Conservation (phyloP, 2,329 filamentous ascomycete species). For the Calonectria fujianensis region DNA sequence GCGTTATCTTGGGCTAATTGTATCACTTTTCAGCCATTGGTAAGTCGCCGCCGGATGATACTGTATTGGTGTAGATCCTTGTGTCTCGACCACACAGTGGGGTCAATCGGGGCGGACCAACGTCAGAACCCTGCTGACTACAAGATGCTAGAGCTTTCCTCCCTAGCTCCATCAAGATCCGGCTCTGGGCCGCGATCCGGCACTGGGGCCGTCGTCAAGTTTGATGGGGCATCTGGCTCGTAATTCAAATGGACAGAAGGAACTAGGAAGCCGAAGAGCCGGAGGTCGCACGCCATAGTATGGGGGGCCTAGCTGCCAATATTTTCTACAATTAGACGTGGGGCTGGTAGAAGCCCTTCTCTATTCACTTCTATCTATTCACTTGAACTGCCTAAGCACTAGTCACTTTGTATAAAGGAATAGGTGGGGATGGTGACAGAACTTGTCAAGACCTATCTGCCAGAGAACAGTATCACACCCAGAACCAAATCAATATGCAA, state of each 20-base stretch:
- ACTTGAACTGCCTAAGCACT: not conserved
- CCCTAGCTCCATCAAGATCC: not conserved
- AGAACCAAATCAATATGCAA: not conserved
- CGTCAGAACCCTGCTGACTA: not conserved
- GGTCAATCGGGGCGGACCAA: not conserved
- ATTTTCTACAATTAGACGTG: too few species aligned
- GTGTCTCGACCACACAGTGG: not conserved
- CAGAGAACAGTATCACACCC: not conserved
- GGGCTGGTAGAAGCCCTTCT: too few species aligned
- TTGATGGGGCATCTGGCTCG: not conserved
- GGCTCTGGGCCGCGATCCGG: not conserved
- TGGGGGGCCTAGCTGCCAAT: not conserved
- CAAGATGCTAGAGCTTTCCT: not conserved
- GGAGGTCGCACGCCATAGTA: too few species aligned
- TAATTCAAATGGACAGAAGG: too few species aligned
- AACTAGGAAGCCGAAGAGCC: not conserved
- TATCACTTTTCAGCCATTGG: not conserved
- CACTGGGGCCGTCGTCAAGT: too few species aligned
- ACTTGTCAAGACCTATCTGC: not conserved
- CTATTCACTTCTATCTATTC: too few species aligned
- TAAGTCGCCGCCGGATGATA: not conserved
- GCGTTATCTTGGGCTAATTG: not conserved
- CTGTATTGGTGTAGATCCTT: not conserved
- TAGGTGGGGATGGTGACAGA: not conserved
- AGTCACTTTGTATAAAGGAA: not conserved